Evolutionary conservation across 2,329 filamentous ascomycete genomes (phyloP), one percentile per base, ranked within the genome.

Genomic region (Exserohilum rostratum): DNA sequence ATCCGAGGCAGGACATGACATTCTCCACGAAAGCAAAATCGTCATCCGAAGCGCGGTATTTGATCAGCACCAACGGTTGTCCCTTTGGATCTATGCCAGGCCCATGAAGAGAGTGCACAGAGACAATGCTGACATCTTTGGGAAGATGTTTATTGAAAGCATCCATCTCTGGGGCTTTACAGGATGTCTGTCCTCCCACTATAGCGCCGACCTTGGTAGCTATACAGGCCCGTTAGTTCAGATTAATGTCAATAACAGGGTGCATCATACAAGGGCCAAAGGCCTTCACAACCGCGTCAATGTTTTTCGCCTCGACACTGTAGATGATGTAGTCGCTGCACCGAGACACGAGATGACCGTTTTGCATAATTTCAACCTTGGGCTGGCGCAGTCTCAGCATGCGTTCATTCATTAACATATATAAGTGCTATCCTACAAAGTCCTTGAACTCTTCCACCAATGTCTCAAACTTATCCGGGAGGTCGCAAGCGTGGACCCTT

Each of bases 301-400:
- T 96, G 63, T 88, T 85, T 68, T 92, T 91, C 58, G 95, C 95
- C 78, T 98, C 93, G 77, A 99, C 95, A 78, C 90, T 96, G 84
- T 99, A 99, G 74, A 99, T 92, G 79, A 97, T 96, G 77, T 93
- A 98, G 83, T 98, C 93, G 87, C 93, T 97, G 77, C 88, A 87
- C 79, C 95, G 88, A 67, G 95, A 97, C 68, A 99, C 95, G 76
- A 93, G 85, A 80, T 98, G 93, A 68, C 96, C 96, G 85, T 96
- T 96, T 76, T 86, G 88, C 75, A 93, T 87, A 70, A 99, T 95
- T 77, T 90, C 87, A 82, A 99, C 80, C 68, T 79, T 82, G 58
- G 84, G 88, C 93, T 93, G 87, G 80, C 73, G 65, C 72, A 67
- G 65, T 68, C 77, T 81, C 78, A 80, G 78, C 71, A 71, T 71